phyloP scores from a whole-genome alignment of 148 eudicot species.

The Chenopodium suecicum region DNA sequence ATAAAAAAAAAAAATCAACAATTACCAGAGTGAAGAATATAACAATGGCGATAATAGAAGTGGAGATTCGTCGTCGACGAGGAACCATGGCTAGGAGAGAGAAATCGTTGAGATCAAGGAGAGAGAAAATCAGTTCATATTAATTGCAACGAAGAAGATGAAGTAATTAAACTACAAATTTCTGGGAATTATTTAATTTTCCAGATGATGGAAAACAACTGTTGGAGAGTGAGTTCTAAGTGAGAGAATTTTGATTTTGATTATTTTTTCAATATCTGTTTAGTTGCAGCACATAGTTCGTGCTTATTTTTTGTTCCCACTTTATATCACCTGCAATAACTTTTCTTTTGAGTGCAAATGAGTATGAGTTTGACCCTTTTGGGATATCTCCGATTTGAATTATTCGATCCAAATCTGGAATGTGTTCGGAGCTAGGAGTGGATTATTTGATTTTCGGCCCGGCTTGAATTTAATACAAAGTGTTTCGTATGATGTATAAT shows the following conservation, averaged over 20 bases:
- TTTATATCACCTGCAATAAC: slow-evolving; percentile 6
- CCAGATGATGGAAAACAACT: too few relatives aligned
- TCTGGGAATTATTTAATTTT: background rate
- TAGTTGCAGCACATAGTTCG: background rate
- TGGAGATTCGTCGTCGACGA: slow-evolving; percentile 24
- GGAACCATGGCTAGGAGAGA: slow-evolving; percentile 8
- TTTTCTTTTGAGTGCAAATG: background rate
- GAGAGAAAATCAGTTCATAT: background rate
- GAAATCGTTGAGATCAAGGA: slow-evolving; percentile 1
- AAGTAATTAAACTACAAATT: background rate
- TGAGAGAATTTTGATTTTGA: too few relatives aligned
- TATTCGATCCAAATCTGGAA: too few relatives aligned
- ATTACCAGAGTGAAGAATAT: slow-evolving; percentile 27
- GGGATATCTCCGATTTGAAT: too few relatives aligned
- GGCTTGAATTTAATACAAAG: too few relatives aligned
- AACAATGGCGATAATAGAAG: slow-evolving; percentile 12
- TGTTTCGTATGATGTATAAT: too few relatives aligned
- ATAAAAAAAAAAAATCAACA: background rate
- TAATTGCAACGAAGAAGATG: background rate
- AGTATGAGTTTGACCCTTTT: too few relatives aligned
- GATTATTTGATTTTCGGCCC: too few relatives aligned
- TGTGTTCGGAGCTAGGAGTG: too few relatives aligned
- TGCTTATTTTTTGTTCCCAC: background rate
- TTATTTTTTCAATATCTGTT: background rate
- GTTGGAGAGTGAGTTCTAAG: too few relatives aligned